These are phyloP conservation scores for Shiraia bambusicola DNA, from an alignment of 2,329 filamentous ascomycete genomes.

Conservation along the genomic window DNA sequence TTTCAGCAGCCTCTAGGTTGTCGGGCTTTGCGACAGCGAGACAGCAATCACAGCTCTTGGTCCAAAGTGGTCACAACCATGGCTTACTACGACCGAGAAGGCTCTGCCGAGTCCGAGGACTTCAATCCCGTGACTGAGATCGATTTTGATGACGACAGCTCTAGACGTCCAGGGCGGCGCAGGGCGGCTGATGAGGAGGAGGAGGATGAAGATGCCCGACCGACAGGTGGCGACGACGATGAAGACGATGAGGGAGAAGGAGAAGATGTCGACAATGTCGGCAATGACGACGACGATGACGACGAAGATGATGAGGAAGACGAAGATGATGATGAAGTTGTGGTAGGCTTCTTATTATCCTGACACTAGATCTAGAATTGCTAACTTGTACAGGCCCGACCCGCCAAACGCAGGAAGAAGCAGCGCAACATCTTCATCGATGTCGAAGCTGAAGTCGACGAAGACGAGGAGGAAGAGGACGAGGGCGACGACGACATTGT, in stretches of 20 bases:
- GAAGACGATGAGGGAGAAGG: constrained; percentile 56
- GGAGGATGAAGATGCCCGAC: constrained; percentile 36
- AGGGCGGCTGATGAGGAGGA: constrained; percentile 37
- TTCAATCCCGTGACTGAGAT: constrained; percentile 83
- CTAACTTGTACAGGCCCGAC: constrained; percentile 58
- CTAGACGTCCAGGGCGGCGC: constrained; percentile 22
- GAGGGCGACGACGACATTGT: constrained; percentile 82
- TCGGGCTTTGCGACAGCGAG: constrained; percentile 11
- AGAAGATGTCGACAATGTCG: constrained; percentile 54
- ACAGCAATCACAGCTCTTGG: constrained; percentile 8
- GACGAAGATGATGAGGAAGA: constrained; percentile 63
- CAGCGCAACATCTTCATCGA: constrained; percentile 87
- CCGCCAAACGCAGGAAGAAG: constrained; percentile 75
- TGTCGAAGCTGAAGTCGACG: constrained; percentile 97
- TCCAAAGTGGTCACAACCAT: constrained; percentile 16
- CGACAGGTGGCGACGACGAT: constrained; percentile 41
- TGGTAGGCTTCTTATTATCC: constrained; percentile 19
- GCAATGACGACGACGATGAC: constrained; percentile 62
- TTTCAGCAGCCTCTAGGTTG: constrained; percentile 2
- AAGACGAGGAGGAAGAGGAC: constrained; percentile 78
- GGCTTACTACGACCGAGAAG: constrained; percentile 34
- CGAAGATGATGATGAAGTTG: constrained; percentile 60
- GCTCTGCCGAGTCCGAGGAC: constrained; percentile 56
- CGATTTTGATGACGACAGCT: constrained; percentile 56
- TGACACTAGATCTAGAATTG: constrained; percentile 2